These are phyloP conservation scores for Kwoniella bestiolae DNA, from an alignment of 768 basidiomycete species.

Conservation along the genomic window DNA sequence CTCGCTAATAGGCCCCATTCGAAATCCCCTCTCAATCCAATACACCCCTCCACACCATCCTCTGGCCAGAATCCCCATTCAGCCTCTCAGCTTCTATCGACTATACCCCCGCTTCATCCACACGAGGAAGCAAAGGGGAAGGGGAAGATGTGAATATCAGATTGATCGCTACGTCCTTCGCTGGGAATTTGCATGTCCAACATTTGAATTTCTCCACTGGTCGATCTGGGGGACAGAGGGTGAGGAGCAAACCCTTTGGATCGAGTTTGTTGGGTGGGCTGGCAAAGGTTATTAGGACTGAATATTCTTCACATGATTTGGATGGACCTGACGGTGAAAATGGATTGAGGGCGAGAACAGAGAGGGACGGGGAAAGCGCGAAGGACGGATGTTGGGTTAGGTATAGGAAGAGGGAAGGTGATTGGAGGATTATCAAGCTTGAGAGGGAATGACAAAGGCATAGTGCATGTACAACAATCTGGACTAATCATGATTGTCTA, in stretches of 20 bases:
- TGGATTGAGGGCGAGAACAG: no score
- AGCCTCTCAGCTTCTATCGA: constrained; percentile 8
- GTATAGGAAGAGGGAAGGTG: constrained; percentile 13
- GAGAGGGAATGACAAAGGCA: constrained; percentile 13
- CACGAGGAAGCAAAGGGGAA: not conserved
- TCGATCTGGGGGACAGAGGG: not conserved
- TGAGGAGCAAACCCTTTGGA: constrained; percentile 11
- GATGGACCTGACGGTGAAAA: not conserved
- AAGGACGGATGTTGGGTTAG: constrained; percentile 15
- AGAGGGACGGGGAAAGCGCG: not conserved
- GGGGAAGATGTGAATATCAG: constrained; percentile 13
- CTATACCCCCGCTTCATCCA: not conserved
- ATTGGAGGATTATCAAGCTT: constrained; percentile 24
- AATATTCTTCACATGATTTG: not conserved
- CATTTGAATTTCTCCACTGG: constrained; percentile 10
- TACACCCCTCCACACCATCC: constrained; percentile 3
- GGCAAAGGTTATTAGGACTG: constrained; percentile 2
- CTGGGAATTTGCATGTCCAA: constrained; percentile 20
- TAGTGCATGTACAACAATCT: not conserved
- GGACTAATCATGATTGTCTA: no score
- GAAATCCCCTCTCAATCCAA: constrained; percentile 22
- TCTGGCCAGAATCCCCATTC: constrained; percentile 23
- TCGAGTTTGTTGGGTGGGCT: constrained; percentile 5
- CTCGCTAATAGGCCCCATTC: constrained; percentile 24
- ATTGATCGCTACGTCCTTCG: constrained; percentile 12